phyloP scores from a whole-genome alignment of 2,329 filamentous ascomycete genomes.

The Epichloe sibirici region DNA sequence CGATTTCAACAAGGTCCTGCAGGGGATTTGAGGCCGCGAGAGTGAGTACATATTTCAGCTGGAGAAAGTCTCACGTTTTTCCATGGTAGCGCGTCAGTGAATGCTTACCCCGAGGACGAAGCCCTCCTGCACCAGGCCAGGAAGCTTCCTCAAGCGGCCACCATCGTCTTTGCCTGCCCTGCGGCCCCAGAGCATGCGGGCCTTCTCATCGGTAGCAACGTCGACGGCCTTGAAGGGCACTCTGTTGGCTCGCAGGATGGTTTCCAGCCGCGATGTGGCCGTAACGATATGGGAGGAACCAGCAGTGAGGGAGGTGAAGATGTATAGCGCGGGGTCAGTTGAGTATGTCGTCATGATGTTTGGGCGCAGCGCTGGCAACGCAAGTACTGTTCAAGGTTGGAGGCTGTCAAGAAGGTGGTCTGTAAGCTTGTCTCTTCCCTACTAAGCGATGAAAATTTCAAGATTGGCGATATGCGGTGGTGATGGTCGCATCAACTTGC shows the following conservation, averaged over 20 bases:
- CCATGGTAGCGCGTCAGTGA: too few relatives aligned
- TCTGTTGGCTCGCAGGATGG: slow-evolving; percentile 87
- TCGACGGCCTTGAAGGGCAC: slow-evolving; percentile 91
- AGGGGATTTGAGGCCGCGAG: background rate
- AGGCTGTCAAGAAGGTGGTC: too few relatives aligned
- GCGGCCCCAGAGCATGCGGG: slow-evolving; percentile 78
- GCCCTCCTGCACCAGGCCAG: slow-evolving; percentile 78
- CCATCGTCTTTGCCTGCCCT: slow-evolving; percentile 59
- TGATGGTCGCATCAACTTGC: background rate
- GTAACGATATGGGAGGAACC: slow-evolving; percentile 95
- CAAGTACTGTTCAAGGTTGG: background rate
- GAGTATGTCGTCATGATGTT: slow-evolving; percentile 31
- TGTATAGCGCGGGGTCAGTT: slow-evolving; percentile 66
- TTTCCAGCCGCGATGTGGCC: slow-evolving; percentile 88
- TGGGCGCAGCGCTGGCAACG: background rate
- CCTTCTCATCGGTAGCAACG: slow-evolving; percentile 78
- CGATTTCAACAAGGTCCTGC: slow-evolving; percentile 83
- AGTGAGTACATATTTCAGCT: background rate
- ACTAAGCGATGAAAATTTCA: background rate
- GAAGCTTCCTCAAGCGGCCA: slow-evolving; percentile 62
- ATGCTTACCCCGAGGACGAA: slow-evolving; percentile 68
- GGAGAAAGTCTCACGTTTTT: too few relatives aligned
- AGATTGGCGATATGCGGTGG: background rate
- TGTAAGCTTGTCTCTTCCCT: too few relatives aligned
- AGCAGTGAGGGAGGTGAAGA: slow-evolving; percentile 92